Conservation (phyloP, 306 rosid species). For the Arachis stenosperma region DNA sequence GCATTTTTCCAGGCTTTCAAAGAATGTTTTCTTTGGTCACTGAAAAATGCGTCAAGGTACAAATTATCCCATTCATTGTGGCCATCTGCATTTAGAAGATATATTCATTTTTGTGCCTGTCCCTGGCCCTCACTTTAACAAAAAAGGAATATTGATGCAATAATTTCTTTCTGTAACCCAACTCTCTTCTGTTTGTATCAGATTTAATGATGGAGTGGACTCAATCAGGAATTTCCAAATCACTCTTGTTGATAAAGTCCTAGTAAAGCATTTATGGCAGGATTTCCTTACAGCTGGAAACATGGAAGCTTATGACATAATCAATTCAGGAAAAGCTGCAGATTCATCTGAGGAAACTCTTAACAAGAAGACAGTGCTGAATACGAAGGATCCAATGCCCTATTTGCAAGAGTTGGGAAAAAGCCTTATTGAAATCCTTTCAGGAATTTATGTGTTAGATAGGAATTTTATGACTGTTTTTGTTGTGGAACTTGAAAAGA, state of each 20-base stretch:
- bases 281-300: slow-evolving; percentile 56
- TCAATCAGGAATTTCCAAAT: slow-evolving; percentile 56
- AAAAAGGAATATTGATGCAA: slow-evolving; percentile 10
- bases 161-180: slow-evolving; percentile 34
- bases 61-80: slow-evolving; percentile 34
- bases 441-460: slow-evolving; percentile 58
- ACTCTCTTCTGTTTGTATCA: slow-evolving; percentile 48
- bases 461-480: slow-evolving; percentile 59
- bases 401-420: slow-evolving; percentile 77
- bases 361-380: slow-evolving; percentile 47
- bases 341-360: slow-evolving; percentile 50
- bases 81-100: slow-evolving; percentile 16
- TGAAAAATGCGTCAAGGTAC: slow-evolving; percentile 82
- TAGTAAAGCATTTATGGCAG: slow-evolving; percentile 77
- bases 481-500: slow-evolving; percentile 61
- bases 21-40: slow-evolving; percentile 89
- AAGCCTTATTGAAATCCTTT: slow-evolving; percentile 71
- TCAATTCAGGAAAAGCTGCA: slow-evolving; percentile 44
- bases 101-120: slow-evolving; percentile 21
- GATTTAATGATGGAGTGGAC: slow-evolving; percentile 65
- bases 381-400: slow-evolving; percentile 54
- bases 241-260: slow-evolving; percentile 60
- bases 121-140: slow-evolving; percentile 8
- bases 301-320: slow-evolving; percentile 51
- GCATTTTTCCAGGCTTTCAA: slow-evolving; percentile 75